A percentile compares a stretch with the other conserved stretches of the same genome.
Evolutionary conservation across 257 asterid genomes (phyloP).

Genomic region (Solanum okadae): DNA sequence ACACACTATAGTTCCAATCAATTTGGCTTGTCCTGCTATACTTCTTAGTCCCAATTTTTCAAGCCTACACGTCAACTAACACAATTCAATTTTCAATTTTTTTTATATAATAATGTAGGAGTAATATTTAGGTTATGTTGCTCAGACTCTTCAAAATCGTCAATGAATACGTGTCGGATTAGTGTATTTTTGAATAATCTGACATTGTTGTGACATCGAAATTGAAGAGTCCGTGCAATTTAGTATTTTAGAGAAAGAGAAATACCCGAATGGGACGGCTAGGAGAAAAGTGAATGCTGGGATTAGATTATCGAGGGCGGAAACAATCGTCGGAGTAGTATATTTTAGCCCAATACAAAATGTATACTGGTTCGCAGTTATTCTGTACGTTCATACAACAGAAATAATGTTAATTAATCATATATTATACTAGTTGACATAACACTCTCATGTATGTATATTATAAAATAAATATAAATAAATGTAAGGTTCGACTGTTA

Average conservation of each 20-base stretch:
- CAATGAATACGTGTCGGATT: background rate
- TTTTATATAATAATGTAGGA: background rate
- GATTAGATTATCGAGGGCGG: slow-evolving; percentile 56
- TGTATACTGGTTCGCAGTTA: slow-evolving; percentile 61
- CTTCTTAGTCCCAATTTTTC: slow-evolving; percentile 47
- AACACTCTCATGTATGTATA: background rate
- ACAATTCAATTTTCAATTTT: background rate
- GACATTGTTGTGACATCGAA: too few species aligned
- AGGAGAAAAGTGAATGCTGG: slow-evolving; percentile 79
- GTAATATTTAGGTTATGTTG: background rate
- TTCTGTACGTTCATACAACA: slow-evolving; percentile 25
- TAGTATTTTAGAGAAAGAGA: background rate
- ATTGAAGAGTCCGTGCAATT: background rate
- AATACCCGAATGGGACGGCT: slow-evolving; percentile 66
- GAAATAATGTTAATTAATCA: background rate
- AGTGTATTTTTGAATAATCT: too few species aligned
- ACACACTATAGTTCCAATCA: background rate
- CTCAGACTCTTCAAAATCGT: background rate
- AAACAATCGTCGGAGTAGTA: slow-evolving; percentile 80
- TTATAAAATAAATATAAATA: background rate
- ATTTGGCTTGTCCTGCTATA: slow-evolving; percentile 59
- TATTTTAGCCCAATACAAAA: slow-evolving; percentile 71
- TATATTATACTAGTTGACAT: background rate
- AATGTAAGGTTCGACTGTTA: background rate
- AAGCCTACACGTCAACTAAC: slow-evolving; percentile 18